Percentiles rank a stretch among this genome's conserved stretches.
Conservation (phyloP, 805 yeast genomes). For the Zygosaccharomyces lentus region DNA sequence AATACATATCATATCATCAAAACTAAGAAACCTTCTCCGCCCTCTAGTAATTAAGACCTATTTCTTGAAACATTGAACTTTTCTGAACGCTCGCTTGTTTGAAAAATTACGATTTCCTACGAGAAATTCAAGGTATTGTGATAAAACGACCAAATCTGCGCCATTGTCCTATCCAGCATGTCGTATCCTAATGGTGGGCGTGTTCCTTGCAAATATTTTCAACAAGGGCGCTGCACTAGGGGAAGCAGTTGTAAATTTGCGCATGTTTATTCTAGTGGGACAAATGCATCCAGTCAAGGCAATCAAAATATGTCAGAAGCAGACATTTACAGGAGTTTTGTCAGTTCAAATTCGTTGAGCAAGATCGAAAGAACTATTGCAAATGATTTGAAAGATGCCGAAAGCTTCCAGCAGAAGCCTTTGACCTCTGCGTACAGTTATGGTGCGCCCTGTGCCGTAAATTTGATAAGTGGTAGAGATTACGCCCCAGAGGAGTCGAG, state of each 20-base stretch:
- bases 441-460: slow-evolving; percentile 45
- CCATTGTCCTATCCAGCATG: not conserved
- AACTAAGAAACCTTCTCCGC: not conserved
- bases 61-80: not conserved
- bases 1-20: slow-evolving; percentile 69
- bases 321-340: slow-evolving; percentile 23
- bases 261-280: slow-evolving; percentile 35
- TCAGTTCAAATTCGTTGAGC: slow-evolving; percentile 22
- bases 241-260: slow-evolving; percentile 44
- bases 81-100: not conserved
- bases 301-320: slow-evolving; percentile 13
- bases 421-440: slow-evolving; percentile 46
- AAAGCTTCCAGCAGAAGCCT: slow-evolving; percentile 32
- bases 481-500: slow-evolving; percentile 52
- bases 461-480: slow-evolving; percentile 50
- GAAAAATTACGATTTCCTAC: not conserved
- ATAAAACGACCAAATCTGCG: not conserved
- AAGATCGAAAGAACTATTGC: slow-evolving; percentile 30
- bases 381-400: slow-evolving; percentile 21
- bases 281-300: slow-evolving; percentile 8
- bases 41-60: no score
- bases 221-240: slow-evolving; percentile 41
- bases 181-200: slow-evolving; percentile 16
- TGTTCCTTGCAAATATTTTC: slow-evolving; percentile 43
- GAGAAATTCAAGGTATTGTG: not conserved